phyloP scores from a whole-genome alignment of 306 rosid species.

The Sindora glabra region DNA sequence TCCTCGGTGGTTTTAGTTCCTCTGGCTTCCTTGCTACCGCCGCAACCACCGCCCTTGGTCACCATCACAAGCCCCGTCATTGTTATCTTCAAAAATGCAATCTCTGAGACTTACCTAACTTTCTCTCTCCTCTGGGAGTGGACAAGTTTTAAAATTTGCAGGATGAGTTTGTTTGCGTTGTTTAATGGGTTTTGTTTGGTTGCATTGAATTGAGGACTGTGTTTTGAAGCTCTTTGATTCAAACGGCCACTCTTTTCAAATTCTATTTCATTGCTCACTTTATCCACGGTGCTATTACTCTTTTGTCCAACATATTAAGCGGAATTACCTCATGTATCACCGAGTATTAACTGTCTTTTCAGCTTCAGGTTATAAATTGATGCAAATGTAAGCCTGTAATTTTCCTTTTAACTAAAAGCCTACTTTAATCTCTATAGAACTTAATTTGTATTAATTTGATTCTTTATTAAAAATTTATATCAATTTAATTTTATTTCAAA shows the following conservation, averaged over 20 bases:
- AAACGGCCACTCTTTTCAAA: conserved; percentile 79
- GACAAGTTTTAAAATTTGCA: conserved; percentile 15
- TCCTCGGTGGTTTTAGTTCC: conserved; percentile 23
- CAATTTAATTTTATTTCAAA: too few relatives aligned
- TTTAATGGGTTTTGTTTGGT: conserved; percentile 35
- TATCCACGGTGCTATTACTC: background rate
- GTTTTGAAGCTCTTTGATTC: conserved; percentile 17
- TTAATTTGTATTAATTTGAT: too few relatives aligned
- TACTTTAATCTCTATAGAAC: too few relatives aligned
- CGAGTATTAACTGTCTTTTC: too few relatives aligned
- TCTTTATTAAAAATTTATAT: too few relatives aligned
- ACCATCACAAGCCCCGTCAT: conserved; percentile 79
- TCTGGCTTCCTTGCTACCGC: conserved; percentile 33
- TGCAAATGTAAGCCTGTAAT: too few relatives aligned
- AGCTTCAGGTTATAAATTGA: too few relatives aligned
- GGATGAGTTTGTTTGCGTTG: conserved; percentile 14
- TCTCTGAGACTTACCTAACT: background rate
- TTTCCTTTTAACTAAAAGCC: too few relatives aligned
- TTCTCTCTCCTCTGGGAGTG: background rate
- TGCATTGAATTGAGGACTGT: conserved; percentile 33
- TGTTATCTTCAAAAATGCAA: background rate
- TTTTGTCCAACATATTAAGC: background rate
- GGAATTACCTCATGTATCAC: conserved; percentile 25
- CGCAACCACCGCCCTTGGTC: conserved; percentile 63
- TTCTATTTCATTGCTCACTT: conserved; percentile 4